These are phyloP conservation scores for Tagetes erecta DNA, from an alignment of 129 eudicot species.

Conservation along the genomic window DNA sequence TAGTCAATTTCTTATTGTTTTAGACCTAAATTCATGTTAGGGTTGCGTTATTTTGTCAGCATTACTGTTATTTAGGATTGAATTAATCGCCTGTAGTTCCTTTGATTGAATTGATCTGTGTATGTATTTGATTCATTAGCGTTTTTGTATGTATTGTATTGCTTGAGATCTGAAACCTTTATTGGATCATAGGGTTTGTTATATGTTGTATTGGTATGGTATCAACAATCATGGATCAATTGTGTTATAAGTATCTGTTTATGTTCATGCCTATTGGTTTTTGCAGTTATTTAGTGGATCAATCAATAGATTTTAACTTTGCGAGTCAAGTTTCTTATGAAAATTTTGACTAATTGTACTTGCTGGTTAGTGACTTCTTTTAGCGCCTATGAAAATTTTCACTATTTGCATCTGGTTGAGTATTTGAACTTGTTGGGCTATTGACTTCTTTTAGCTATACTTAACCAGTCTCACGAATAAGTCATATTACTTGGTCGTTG, in stretches of 20 bases:
- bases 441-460: too few species aligned
- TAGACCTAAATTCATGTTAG: neutral
- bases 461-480: neutral
- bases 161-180: neutral
- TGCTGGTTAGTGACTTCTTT: too few species aligned
- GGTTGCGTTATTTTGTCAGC: neutral
- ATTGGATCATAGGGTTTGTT: neutral
- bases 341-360: too few species aligned
- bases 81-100: slow-evolving; percentile 11
- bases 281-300: neutral
- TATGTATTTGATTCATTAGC: neutral
- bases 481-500: slow-evolving; percentile 2
- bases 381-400: too few species aligned
- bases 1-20: neutral
- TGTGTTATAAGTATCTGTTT: neutral
- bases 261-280: neutral
- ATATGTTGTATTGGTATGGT: neutral
- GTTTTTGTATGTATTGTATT: slow-evolving; percentile 14
- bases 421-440: too few species aligned
- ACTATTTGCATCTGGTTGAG: too few species aligned
- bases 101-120: slow-evolving; percentile 24
- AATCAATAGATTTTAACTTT: too few species aligned
- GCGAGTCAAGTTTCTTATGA: neutral
- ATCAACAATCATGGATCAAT: neutral
- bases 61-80: neutral